Conservation (phyloP, 257 asterid genomes). For the Solanum pennellii region DNA sequence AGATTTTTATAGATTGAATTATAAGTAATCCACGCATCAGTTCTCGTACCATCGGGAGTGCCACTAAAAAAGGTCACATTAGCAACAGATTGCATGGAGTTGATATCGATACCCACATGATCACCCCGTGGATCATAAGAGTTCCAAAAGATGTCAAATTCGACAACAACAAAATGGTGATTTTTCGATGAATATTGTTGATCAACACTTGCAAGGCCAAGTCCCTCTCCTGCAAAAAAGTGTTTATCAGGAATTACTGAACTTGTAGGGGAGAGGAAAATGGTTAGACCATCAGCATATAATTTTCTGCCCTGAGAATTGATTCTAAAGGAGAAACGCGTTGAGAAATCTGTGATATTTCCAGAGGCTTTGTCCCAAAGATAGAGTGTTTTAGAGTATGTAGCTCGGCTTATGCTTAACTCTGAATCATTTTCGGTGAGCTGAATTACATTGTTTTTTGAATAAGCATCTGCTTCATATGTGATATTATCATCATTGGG, state of each 20-base stretch:
- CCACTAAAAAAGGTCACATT: neutral
- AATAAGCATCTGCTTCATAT: neutral
- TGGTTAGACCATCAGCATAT: neutral
- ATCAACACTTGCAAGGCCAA: neutral
- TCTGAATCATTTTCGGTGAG: neutral
- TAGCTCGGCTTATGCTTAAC: slow-evolving; percentile 1
- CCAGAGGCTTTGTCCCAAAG: neutral
- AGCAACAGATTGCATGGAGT: slow-evolving; percentile 2
- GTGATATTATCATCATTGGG: neutral
- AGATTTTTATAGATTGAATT: neutral
- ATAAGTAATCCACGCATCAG: slow-evolving; percentile 11
- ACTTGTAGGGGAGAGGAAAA: slow-evolving; percentile 1
- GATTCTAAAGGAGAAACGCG: slow-evolving; percentile 3
- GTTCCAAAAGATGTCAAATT: neutral
- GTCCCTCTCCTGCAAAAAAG: neutral
- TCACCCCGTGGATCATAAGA: neutral
- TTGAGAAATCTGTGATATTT: slow-evolving; percentile 3
- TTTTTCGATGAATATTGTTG: no score
- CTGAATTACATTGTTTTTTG: slow-evolving; percentile 2
- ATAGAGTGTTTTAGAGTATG: neutral
- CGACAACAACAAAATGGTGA: neutral
- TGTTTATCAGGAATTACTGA: neutral
- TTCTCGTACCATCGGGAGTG: neutral
- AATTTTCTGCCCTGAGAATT: neutral
- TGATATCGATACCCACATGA: slow-evolving; percentile 29